phyloP scores from a whole-genome alignment of 192 early-diverging fungal genomes.

The Umbelopsis vinacea region DNA sequence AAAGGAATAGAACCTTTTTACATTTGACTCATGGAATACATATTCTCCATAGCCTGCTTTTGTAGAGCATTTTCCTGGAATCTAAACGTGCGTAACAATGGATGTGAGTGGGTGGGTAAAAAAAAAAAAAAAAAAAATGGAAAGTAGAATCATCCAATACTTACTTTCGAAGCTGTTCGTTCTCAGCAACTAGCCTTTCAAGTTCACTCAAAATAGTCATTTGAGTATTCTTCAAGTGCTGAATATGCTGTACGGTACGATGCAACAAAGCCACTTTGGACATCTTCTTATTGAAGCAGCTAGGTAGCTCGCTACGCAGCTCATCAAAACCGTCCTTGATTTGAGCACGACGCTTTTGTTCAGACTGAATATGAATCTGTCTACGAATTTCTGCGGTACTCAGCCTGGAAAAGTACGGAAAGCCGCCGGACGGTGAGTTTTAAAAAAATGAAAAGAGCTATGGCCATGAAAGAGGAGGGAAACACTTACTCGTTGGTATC shows the following conservation, averaged over 20 bases:
- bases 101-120: neutral
- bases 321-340: slow-evolving; percentile 48
- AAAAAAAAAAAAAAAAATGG: too few relatives aligned
- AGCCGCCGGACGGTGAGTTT: slow-evolving; percentile 7
- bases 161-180: slow-evolving; percentile 45
- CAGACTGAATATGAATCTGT: slow-evolving; percentile 45
- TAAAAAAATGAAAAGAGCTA: neutral
- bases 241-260: slow-evolving; percentile 49
- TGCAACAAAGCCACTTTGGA: slow-evolving; percentile 43
- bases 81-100: slow-evolving; percentile 8
- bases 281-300: slow-evolving; percentile 46
- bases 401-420: slow-evolving; percentile 14
- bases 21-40: slow-evolving; percentile 40
- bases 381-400: slow-evolving; percentile 40
- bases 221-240: slow-evolving; percentile 48
- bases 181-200: slow-evolving; percentile 41
- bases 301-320: slow-evolving; percentile 38
- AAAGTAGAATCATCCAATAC: neutral
- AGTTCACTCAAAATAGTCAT: slow-evolving; percentile 43
- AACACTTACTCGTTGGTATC: slow-evolving; percentile 7
- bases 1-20: slow-evolving; percentile 25
- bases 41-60: slow-evolving; percentile 45
- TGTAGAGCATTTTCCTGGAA: slow-evolving; percentile 42
- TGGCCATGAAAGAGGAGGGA: neutral
- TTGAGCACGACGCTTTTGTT: slow-evolving; percentile 44